Percentiles rank a stretch among this genome's conserved stretches.
Evolutionary conservation across 139 green algal genomes (phyloP).

Genomic region (Chlorella sp.): DNA sequence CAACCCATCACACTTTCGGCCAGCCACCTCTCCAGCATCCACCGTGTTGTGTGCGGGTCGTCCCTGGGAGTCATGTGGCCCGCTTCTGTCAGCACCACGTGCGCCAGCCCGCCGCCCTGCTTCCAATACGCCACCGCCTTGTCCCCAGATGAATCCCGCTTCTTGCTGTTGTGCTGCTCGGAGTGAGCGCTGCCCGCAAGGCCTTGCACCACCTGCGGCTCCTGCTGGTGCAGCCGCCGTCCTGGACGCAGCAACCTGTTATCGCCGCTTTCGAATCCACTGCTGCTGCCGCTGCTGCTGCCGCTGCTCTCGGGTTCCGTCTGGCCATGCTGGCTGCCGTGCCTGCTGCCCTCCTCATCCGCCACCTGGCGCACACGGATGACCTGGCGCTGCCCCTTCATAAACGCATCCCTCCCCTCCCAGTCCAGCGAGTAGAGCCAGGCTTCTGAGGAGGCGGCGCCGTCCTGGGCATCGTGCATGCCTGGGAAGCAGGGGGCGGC

Average conservation of each 20-base stretch:
- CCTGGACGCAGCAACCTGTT: neutral
- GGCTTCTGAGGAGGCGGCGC: conserved; percentile 54
- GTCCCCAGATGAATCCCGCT: neutral
- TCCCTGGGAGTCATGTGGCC: conserved; percentile 69
- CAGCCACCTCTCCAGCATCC: conserved; percentile 45
- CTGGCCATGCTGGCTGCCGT: neutral
- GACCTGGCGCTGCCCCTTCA: neutral
- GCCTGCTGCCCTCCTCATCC: neutral
- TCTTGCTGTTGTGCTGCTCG: neutral
- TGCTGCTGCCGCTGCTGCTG: neutral
- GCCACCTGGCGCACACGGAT: neutral
- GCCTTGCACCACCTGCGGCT: neutral
- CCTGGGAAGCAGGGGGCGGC: conserved; percentile 37
- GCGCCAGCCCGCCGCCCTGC: conserved; percentile 40
- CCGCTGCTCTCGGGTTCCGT: neutral
- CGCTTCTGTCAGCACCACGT: conserved; percentile 55
- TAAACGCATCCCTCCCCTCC: conserved; percentile 2
- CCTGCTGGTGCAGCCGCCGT: neutral
- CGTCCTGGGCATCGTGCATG: conserved; percentile 73
- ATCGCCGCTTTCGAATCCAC: neutral
- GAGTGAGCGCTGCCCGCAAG: neutral
- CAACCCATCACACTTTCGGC: neutral
- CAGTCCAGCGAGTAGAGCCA: conserved; percentile 70
- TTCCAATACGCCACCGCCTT: conserved; percentile 36
- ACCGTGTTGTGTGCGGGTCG: conserved; percentile 41